A percentile compares a stretch with the other conserved stretches of the same genome.
Evolutionary conservation across 768 basidiomycete species (phyloP).

Genomic region (Mycena haematopus): DNA sequence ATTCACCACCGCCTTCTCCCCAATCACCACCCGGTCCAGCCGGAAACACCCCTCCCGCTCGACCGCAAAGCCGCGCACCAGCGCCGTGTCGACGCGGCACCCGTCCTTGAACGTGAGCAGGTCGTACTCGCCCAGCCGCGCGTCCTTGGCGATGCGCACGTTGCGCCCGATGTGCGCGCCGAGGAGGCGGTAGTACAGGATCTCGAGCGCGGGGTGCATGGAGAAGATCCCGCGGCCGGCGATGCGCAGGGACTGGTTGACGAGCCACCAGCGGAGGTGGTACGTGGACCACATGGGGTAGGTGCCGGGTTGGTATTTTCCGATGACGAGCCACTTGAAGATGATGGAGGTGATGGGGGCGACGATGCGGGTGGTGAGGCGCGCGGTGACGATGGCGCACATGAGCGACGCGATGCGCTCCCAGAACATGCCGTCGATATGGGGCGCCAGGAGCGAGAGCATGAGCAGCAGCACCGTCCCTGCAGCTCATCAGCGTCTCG

Average conservation of each 20-base stretch:
- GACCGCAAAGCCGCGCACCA: conserved; percentile 49
- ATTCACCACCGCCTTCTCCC: conserved; percentile 46
- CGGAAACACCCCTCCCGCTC: conserved; percentile 53
- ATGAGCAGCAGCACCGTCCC: conserved; percentile 49
- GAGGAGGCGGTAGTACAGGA: conserved; percentile 52
- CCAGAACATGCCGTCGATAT: conserved; percentile 34
- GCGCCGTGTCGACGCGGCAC: conserved; percentile 48
- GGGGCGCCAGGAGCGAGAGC: conserved; percentile 42
- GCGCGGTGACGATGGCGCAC: conserved; percentile 37
- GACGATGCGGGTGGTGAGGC: conserved; percentile 36
- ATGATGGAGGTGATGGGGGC: conserved; percentile 47
- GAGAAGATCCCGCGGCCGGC: conserved; percentile 52
- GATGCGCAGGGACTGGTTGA: conserved; percentile 25
- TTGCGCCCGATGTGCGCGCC: conserved; percentile 50
- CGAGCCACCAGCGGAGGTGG: conserved; percentile 30
- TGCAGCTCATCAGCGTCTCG: conserved; percentile 20
- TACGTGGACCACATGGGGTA: conserved; percentile 41
- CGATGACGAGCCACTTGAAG: conserved; percentile 57
- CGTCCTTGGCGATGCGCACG: conserved; percentile 47
- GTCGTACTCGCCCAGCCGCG: conserved; percentile 51
- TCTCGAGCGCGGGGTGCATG: conserved; percentile 43
- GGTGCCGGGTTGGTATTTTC: conserved; percentile 45
- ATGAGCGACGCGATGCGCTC: conserved; percentile 47
- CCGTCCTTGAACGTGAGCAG: conserved; percentile 51
- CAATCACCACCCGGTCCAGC: conserved; percentile 46